These are phyloP conservation scores for Aspergillus funiculosus DNA, from an alignment of 495 filamentous ascomycete species.

Conservation along the genomic window DNA sequence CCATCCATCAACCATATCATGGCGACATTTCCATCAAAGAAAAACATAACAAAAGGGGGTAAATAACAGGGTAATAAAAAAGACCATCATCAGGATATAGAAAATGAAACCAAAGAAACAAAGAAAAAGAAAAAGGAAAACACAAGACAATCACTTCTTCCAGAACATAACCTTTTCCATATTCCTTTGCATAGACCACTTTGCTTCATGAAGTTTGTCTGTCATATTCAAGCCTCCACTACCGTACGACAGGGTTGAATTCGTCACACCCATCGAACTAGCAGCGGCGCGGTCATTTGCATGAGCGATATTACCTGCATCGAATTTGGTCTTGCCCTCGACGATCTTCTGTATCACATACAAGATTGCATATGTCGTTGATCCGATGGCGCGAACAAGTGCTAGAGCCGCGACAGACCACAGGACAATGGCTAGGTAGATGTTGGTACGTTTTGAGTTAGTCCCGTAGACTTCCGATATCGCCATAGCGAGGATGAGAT, in stretches of 20 bases:
- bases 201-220: conserved; percentile 34
- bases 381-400: conserved; percentile 74
- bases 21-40: conserved; percentile 13
- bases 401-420: conserved; percentile 88
- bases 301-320: conserved; percentile 37
- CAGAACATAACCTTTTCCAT: conserved; percentile 41
- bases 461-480: conserved; percentile 80
- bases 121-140: conserved; percentile 3
- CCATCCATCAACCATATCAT: conserved; percentile 9
- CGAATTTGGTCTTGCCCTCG: conserved; percentile 70
- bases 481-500: conserved; percentile 88
- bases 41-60: conserved; percentile 4
- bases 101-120: conserved; percentile 3
- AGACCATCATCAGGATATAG: conserved; percentile 1
- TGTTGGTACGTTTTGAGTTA: conserved; percentile 65
- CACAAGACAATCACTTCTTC: conserved; percentile 30
- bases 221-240: conserved; percentile 28
- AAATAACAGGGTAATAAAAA: conserved; percentile 7
- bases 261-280: conserved; percentile 19
- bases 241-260: conserved; percentile 30
- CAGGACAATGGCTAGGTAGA: conserved; percentile 87
- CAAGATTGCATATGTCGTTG: conserved; percentile 73
- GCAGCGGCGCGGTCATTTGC: conserved; percentile 26
- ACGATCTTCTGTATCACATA: conserved; percentile 77
- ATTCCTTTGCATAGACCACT: conserved; percentile 34